Evolutionary conservation across 305 asterid genomes (phyloP).

Genomic region (Petunia hybrid): DNA sequence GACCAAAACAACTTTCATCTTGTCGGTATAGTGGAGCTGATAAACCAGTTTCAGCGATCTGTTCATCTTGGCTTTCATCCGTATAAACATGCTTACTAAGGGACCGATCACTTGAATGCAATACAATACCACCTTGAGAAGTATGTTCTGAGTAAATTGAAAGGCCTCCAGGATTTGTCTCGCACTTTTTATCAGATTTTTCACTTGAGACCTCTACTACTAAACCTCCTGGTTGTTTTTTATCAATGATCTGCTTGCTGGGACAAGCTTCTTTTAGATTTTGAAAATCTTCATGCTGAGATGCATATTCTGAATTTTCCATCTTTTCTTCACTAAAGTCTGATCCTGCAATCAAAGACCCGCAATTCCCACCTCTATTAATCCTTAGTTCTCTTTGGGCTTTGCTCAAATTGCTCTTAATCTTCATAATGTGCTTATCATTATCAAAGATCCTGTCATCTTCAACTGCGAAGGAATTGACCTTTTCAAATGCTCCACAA

Average conservation of each 20-base stretch:
- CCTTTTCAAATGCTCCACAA: conserved; percentile 40
- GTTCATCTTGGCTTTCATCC: conserved; percentile 40
- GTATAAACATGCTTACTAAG: conserved; percentile 42
- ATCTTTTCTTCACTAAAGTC: conserved; percentile 36
- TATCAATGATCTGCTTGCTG: conserved; percentile 37
- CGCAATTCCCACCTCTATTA: conserved; percentile 39
- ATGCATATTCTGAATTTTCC: conserved; percentile 42
- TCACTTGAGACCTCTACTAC: conserved; percentile 43
- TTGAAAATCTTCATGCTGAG: conserved; percentile 40
- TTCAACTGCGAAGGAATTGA: conserved; percentile 42
- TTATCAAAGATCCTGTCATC: conserved; percentile 41
- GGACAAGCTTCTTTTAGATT: conserved; percentile 40
- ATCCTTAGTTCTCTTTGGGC: conserved; percentile 41
- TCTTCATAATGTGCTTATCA: conserved; percentile 37
- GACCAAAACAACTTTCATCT: conserved; percentile 39
- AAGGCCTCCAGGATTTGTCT: conserved; percentile 35
- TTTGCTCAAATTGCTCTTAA: conserved; percentile 42
- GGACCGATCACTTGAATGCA: conserved; percentile 45
- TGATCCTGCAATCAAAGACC: conserved; percentile 37
- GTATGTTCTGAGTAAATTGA: conserved; percentile 32
- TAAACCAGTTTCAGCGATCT: conserved; percentile 40
- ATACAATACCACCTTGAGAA: conserved; percentile 31
- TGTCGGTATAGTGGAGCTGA: conserved; percentile 38
- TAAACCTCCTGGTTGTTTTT: conserved; percentile 38
- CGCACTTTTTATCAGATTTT: conserved; percentile 39